These are phyloP conservation scores for Tetracentron sinense DNA, from an alignment of 164 flowering plant species.

Conservation along the genomic window DNA sequence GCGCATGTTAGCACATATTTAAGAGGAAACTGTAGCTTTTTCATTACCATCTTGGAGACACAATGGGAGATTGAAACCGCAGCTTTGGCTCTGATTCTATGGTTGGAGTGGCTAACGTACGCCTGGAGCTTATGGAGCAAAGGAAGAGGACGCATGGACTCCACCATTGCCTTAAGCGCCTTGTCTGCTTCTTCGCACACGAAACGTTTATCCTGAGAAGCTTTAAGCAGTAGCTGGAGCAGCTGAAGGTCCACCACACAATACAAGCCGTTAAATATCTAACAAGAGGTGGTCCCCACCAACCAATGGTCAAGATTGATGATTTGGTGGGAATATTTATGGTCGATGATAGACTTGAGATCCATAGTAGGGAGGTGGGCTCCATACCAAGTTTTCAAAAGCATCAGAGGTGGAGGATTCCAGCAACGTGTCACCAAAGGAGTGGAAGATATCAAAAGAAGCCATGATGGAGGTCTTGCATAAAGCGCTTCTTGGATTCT, in stretches of 20 bases:
- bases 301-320: no score
- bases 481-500: constrained; percentile 93
- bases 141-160: constrained; percentile 52
- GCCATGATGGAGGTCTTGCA: constrained; percentile 92
- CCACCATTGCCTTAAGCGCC: constrained; percentile 57
- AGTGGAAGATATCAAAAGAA: constrained; percentile 66
- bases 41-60: constrained; percentile 66
- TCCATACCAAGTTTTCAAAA: constrained; percentile 60
- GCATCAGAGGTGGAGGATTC: constrained; percentile 40
- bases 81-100: constrained; percentile 74
- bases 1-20: neutral
- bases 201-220: constrained; percentile 87
- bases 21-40: neutral
- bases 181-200: constrained; percentile 92
- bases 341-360: no score
- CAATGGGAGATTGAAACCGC: constrained; percentile 65
- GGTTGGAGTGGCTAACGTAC: constrained; percentile 57
- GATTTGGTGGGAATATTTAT: no score
- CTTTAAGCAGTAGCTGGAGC: constrained; percentile 76
- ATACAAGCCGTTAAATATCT: neutral
- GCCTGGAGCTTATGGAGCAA: constrained; percentile 60
- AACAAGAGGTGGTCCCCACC: neutral
- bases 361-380: neutral
- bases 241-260: constrained; percentile 38
- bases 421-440: constrained; percentile 58